These are phyloP conservation scores for Oryza officinalis DNA, from an alignment of 176 grass and related monocot genomes.

Conservation along the genomic window DNA sequence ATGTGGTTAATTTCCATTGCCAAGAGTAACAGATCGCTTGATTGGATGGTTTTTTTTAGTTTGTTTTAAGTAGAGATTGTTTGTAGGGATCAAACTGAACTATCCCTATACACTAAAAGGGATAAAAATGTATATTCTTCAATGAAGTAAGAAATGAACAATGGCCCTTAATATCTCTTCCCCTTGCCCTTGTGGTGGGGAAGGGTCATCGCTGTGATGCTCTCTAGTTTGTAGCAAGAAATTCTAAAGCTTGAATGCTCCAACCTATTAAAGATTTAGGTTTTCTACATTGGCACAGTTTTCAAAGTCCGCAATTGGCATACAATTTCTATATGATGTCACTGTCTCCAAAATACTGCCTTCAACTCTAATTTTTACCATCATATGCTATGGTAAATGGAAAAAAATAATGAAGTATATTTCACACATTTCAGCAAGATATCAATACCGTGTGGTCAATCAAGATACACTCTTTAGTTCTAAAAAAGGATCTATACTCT, in stretches of 20 bases:
- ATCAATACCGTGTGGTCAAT: background rate
- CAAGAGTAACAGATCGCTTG: background rate
- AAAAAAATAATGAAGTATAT: background rate
- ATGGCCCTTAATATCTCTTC: background rate
- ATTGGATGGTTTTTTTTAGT: background rate
- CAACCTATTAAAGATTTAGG: background rate
- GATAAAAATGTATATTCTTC: too few species aligned
- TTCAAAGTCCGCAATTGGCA: background rate
- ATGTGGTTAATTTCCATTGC: background rate
- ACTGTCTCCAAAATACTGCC: background rate
- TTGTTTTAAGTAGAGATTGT: background rate
- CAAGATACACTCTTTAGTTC: background rate
- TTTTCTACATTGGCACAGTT: background rate
- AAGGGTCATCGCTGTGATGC: background rate
- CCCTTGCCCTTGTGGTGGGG: background rate
- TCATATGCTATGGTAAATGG: background rate
- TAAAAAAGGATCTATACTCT: background rate
- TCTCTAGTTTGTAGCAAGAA: background rate
- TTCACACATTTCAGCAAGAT: background rate
- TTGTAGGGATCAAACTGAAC: background rate
- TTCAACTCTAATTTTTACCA: background rate
- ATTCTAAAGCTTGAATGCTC: background rate
- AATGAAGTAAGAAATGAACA: background rate
- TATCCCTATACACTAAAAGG: background rate
- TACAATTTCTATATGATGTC: constrained; percentile 1